These are phyloP conservation scores for Alnus rubra DNA, from an alignment of 306 rosid species.

Conservation along the genomic window DNA sequence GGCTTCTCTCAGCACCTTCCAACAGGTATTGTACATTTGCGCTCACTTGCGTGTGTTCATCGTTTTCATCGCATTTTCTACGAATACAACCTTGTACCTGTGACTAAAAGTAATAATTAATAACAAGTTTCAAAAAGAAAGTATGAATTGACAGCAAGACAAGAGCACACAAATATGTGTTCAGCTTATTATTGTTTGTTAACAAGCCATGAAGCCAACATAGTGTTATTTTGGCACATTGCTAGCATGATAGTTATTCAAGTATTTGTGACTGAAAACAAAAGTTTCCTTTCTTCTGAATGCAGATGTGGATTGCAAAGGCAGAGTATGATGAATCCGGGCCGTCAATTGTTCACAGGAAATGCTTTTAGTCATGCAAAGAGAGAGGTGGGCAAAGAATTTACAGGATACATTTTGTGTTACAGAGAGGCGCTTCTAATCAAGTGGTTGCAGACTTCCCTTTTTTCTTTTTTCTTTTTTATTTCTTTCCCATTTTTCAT, in stretches of 20 bases:
- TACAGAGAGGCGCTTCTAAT: slow-evolving; percentile 50
- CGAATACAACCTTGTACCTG: neutral
- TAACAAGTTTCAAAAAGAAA: neutral
- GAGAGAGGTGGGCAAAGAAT: slow-evolving; percentile 44
- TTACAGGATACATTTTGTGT: slow-evolving; percentile 44
- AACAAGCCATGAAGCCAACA: neutral
- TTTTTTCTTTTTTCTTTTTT: neutral
- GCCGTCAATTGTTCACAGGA: slow-evolving; percentile 96
- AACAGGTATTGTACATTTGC: slow-evolving; percentile 62
- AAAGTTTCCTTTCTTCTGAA: slow-evolving; percentile 4
- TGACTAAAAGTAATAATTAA: too few relatives aligned
- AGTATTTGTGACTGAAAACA: slow-evolving; percentile 15
- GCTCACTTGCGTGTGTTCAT: neutral
- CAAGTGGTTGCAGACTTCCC: slow-evolving; percentile 51
- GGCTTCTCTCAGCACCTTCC: slow-evolving; percentile 99
- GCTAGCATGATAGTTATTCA: neutral
- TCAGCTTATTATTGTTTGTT: neutral
- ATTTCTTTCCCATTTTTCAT: slow-evolving; percentile 34
- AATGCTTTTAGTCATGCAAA: slow-evolving; percentile 75
- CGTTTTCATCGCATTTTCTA: slow-evolving; percentile 1
- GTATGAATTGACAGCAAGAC: neutral
- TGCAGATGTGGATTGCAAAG: slow-evolving; percentile 98
- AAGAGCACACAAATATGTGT: neutral
- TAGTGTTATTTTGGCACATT: slow-evolving; percentile 9
- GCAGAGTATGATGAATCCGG: slow-evolving; percentile 96